Evolutionary conservation across 805 yeast species (phyloP).

Genomic region (Lachancea lanzarotensis): DNA sequence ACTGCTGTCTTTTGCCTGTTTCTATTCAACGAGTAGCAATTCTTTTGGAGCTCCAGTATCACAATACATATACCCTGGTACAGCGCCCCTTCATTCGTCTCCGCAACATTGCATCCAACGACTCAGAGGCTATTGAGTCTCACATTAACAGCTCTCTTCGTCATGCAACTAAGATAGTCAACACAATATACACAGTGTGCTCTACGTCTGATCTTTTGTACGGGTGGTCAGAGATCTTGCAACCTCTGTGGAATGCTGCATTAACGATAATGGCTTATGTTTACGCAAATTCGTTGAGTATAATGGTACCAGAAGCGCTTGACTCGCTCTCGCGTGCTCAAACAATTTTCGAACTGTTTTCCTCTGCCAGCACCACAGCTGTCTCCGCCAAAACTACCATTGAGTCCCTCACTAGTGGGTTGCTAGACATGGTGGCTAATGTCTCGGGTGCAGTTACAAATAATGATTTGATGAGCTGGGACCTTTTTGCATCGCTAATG

Average conservation of each 20-base stretch:
- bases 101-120: background rate
- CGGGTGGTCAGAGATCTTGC: background rate
- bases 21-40: too few relatives aligned
- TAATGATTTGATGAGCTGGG: too few relatives aligned
- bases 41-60: too few relatives aligned
- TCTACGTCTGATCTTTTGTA: background rate
- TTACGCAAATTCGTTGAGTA: background rate
- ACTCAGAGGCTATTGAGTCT: background rate
- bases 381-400: background rate
- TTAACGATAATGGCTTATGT: background rate
- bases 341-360: background rate
- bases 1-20: too few relatives aligned
- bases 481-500: too few relatives aligned
- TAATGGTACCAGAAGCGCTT: background rate
- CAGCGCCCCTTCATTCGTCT: background rate
- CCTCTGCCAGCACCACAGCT: background rate
- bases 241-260: background rate
- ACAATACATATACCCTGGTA: background rate
- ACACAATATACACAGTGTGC: background rate
- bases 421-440: too few relatives aligned
- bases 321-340: background rate
- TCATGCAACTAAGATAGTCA: background rate
- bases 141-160: background rate
- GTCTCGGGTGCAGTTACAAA: too few relatives aligned
- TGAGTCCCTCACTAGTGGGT: too few relatives aligned